Evolutionary conservation across 768 basidiomycete genomes (phyloP).

Genomic region (Lactarius akahatsu): DNA sequence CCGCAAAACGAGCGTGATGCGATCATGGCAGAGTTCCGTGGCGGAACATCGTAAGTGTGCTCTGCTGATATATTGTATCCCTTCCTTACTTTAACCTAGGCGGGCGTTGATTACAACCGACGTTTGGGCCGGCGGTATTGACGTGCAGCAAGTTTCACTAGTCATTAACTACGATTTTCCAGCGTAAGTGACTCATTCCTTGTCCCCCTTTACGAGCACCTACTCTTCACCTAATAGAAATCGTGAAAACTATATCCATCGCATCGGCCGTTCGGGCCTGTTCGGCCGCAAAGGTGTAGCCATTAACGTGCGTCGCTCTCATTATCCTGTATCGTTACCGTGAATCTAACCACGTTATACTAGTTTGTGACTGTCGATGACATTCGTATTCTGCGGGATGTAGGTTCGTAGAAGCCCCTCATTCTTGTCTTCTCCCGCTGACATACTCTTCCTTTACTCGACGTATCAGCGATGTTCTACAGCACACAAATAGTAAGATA

Average conservation of each 20-base stretch:
- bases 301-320: conserved; percentile 74
- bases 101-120: conserved; percentile 96
- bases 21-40: conserved; percentile 96
- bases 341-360: conserved; percentile 1
- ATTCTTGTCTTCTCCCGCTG: conserved; percentile 3
- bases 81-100: conserved; percentile 39
- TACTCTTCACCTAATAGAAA: conserved; percentile 49
- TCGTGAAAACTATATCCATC: conserved; percentile 99
- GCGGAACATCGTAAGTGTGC: conserved; percentile 76
- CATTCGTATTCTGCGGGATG: conserved; percentile 94
- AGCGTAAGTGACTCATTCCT: conserved; percentile 53
- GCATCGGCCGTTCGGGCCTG: conserved; percentile 97
- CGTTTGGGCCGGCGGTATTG: conserved; percentile 97
- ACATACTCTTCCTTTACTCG: neutral
- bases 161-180: conserved; percentile 98
- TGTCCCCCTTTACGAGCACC: conserved; percentile 7
- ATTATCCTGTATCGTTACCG: neutral
- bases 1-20: conserved; percentile 92
- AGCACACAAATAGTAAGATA: conserved; percentile 30
- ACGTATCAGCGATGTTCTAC: conserved; percentile 83
- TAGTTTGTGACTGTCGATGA: conserved; percentile 95
- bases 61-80: conserved; percentile 16
- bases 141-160: conserved; percentile 96
- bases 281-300: conserved; percentile 99
- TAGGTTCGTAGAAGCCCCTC: conserved; percentile 55